Conservation (phyloP, 2,329 filamentous ascomycete species). For the Cladosporium halotolerans region DNA sequence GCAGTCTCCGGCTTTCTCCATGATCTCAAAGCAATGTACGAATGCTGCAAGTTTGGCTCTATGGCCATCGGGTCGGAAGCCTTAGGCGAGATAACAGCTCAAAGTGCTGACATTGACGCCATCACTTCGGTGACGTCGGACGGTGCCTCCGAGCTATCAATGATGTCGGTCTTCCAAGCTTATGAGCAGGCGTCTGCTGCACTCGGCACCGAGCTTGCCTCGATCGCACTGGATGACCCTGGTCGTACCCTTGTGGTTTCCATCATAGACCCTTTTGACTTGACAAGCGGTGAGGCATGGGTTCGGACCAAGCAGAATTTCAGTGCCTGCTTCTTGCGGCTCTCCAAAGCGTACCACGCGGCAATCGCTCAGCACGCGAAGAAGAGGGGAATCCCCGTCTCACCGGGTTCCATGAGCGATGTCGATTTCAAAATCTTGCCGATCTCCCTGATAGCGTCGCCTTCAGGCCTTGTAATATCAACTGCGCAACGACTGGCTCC, state of each 20-base stretch:
- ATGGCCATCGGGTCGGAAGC: neutral
- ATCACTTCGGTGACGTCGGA: neutral
- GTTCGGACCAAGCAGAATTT: slow-evolving; percentile 11
- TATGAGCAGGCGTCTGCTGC: neutral
- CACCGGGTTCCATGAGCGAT: slow-evolving; percentile 36
- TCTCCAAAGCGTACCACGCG: slow-evolving; percentile 1
- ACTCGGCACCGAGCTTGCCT: slow-evolving; percentile 15
- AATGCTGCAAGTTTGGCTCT: slow-evolving; percentile 62
- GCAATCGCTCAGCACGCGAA: neutral
- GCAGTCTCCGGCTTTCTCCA: slow-evolving; percentile 60
- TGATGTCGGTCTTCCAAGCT: neutral
- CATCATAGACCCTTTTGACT: slow-evolving; percentile 60
- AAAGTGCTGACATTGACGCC: neutral
- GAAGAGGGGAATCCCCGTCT: neutral
- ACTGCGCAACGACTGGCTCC: slow-evolving; percentile 53
- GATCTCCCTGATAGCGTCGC: slow-evolving; percentile 59
- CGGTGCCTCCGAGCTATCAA: neutral
- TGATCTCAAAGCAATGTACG: slow-evolving; percentile 64
- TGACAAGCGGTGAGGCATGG: neutral
- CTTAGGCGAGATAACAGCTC: neutral
- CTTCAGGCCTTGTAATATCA: slow-evolving; percentile 57
- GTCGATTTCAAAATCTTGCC: slow-evolving; percentile 74
- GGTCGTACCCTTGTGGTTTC: slow-evolving; percentile 60
- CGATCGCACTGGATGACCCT: slow-evolving; percentile 30
- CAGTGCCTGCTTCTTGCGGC: slow-evolving; percentile 4